Conservation (phyloP, 2,329 filamentous ascomycete species). For the Aspergillus amoenus region DNA sequence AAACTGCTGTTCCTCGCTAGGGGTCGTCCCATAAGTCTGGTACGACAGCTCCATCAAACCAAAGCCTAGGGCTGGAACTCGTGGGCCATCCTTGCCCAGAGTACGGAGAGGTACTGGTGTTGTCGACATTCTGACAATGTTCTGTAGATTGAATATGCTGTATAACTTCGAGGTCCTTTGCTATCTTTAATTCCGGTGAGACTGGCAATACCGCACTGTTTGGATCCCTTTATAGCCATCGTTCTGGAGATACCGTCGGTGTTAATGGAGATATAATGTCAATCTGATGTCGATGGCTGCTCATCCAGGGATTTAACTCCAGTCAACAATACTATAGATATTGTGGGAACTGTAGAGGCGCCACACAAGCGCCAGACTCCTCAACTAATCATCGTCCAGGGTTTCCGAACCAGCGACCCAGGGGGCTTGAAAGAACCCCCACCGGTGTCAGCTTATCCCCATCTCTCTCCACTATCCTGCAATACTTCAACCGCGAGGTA, state of each 20-base stretch:
- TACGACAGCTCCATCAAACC: conserved; percentile 7
- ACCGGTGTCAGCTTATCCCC: too few species aligned
- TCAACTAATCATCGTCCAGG: neutral
- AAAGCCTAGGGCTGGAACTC: conserved; percentile 4
- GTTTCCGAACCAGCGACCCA: neutral
- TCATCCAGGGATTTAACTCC: too few species aligned
- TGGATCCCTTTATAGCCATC: neutral
- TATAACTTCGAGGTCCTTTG: neutral
- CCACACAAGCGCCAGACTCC: too few species aligned
- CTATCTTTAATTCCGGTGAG: neutral
- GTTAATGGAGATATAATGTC: neutral
- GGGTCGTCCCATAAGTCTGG: neutral
- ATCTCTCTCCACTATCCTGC: too few species aligned
- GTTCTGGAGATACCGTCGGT: neutral
- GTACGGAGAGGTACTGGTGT: neutral
- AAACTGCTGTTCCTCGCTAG: conserved; percentile 2
- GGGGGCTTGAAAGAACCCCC: too few species aligned
- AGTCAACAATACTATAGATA: too few species aligned
- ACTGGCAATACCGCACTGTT: neutral
- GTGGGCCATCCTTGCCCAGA: conserved; percentile 8
- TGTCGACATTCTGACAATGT: neutral
- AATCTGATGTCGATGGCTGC: neutral
- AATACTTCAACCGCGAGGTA: too few species aligned
- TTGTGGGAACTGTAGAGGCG: too few species aligned
- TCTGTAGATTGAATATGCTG: neutral